Percentiles rank a stretch among this genome's conserved stretches.
phyloP scores from a whole-genome alignment of 306 rosid genomes.

The Sindora glabra region DNA sequence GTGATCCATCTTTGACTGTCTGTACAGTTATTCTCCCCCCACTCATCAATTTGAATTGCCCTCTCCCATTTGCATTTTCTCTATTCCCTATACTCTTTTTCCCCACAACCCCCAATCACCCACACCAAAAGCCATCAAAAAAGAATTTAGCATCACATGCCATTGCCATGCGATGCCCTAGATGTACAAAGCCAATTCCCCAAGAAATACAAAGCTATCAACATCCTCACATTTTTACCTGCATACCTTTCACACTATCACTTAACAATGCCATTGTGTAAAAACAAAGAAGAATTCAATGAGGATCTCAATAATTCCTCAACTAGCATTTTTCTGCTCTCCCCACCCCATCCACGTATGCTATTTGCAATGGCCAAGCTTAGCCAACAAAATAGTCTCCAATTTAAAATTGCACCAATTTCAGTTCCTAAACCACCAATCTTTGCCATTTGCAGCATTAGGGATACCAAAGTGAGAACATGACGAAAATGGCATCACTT shows the following conservation, averaged over 20 bases:
- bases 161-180: conserved; percentile 19
- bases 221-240: conserved; percentile 5
- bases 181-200: conserved; percentile 4
- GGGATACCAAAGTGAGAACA: background rate
- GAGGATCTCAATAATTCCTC: too few relatives aligned
- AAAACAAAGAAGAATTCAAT: too few relatives aligned
- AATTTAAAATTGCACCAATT: too few relatives aligned
- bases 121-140: conserved; percentile 17
- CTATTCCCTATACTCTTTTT: conserved; percentile 26
- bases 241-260: background rate
- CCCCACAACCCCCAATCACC: conserved; percentile 26
- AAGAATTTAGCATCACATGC: conserved; percentile 24
- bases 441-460: too few relatives aligned
- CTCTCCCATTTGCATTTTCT: conserved; percentile 12
- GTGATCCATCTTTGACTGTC: conserved; percentile 36
- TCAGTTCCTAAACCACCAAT: too few relatives aligned
- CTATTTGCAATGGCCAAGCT: too few relatives aligned
- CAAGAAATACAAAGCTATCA: background rate
- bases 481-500: conserved; percentile 14
- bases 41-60: conserved; percentile 8
- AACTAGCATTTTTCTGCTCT: too few relatives aligned
- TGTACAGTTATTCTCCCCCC: conserved; percentile 34
- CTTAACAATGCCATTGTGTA: too few relatives aligned
- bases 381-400: too few relatives aligned
- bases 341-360: too few relatives aligned